Conservation (phyloP, 2,329 filamentous ascomycete genomes). For the Curvularia lunata region DNA sequence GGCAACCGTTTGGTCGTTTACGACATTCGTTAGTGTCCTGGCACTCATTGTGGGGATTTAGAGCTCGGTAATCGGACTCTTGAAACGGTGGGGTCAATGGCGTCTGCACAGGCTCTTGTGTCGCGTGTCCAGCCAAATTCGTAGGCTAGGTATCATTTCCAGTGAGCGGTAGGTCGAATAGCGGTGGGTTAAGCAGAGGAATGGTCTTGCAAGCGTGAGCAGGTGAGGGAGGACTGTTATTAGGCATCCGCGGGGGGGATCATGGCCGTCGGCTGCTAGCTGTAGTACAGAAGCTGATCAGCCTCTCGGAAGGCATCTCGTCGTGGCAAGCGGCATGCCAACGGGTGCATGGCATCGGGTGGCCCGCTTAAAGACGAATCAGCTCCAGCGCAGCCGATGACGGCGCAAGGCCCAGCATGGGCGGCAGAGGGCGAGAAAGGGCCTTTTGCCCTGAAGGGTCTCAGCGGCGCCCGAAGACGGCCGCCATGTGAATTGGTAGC, state of each 20-base stretch:
- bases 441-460: constrained; percentile 36
- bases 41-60: constrained; percentile 41
- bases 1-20: constrained; percentile 53
- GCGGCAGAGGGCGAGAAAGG: constrained; percentile 28
- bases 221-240: constrained; percentile 29
- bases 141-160: constrained; percentile 37
- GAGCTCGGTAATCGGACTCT: constrained; percentile 11
- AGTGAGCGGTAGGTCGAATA: constrained; percentile 14
- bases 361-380: constrained; percentile 38
- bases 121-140: constrained; percentile 24
- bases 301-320: constrained; percentile 28
- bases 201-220: constrained; percentile 18
- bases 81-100: constrained; percentile 21
- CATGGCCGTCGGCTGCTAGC: constrained; percentile 36
- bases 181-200: constrained; percentile 15
- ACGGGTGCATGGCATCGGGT: constrained; percentile 40
- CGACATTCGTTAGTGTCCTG: constrained; percentile 50
- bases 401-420: constrained; percentile 29
- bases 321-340: constrained; percentile 46
- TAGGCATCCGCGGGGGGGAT: constrained; percentile 40
- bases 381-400: constrained; percentile 22
- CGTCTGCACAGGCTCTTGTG: constrained; percentile 22
- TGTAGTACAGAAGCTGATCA: constrained; percentile 38
- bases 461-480: constrained; percentile 32
- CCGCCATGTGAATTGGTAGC: constrained; percentile 41